A percentile compares a stretch with the other conserved stretches of the same genome.
Evolutionary conservation across 2,329 filamentous ascomycete species (phyloP).

Genomic region (Fusarium proliferatum): DNA sequence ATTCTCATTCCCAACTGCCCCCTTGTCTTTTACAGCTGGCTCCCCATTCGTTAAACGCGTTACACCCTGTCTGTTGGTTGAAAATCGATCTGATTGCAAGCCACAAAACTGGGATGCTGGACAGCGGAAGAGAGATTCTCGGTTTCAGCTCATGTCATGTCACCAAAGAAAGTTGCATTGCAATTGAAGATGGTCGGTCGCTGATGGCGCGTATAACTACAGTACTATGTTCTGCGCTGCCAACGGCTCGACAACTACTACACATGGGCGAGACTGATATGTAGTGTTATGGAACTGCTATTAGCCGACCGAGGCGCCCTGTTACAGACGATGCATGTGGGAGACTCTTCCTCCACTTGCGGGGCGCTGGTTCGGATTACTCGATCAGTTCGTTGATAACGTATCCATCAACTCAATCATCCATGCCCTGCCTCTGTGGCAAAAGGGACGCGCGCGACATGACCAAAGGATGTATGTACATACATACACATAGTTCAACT

Average conservation of each 20-base stretch:
- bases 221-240: background rate
- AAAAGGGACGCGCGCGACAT: constrained; percentile 24
- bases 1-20: background rate
- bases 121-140: constrained; percentile 5
- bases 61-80: constrained; percentile 14
- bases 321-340: constrained; percentile 1
- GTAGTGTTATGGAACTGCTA: background rate
- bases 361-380: constrained; percentile 2
- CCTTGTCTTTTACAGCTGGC: constrained; percentile 4
- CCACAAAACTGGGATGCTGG: constrained; percentile 12
- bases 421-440: constrained; percentile 21
- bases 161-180: constrained; percentile 1
- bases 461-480: background rate
- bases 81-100: constrained; percentile 18
- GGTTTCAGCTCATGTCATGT: constrained; percentile 5
- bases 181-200: background rate
- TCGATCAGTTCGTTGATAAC: constrained; percentile 5
- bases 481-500: background rate
- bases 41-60: background rate
- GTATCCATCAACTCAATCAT: background rate
- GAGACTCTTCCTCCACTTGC: constrained; percentile 14
- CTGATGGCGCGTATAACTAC: background rate
- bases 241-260: background rate
- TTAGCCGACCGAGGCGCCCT: constrained; percentile 15
- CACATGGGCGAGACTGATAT: background rate